phyloP scores from a whole-genome alignment of 1,284 basidiomycete species.

The Porodaedalea pini region DNA sequence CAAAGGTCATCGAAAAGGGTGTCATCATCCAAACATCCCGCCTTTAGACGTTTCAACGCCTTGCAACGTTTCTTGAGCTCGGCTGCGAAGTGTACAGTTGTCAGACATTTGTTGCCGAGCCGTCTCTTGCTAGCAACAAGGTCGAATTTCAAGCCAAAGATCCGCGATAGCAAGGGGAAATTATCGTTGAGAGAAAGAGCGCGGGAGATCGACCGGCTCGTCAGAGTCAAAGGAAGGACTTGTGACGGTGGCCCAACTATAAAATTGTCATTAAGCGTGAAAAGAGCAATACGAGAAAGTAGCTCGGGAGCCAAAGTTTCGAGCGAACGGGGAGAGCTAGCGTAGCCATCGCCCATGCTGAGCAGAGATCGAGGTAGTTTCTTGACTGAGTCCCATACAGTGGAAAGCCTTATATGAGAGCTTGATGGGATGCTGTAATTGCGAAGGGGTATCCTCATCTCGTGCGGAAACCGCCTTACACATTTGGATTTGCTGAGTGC shows the following conservation, averaged over 20 bases:
- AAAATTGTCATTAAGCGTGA: background rate
- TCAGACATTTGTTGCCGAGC: background rate
- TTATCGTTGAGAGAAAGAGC: conserved; percentile 4
- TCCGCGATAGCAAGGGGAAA: background rate
- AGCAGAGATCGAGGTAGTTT: too few relatives aligned
- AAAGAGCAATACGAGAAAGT: conserved; percentile 8
- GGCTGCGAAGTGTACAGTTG: background rate
- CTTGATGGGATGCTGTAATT: too few relatives aligned
- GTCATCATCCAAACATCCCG: background rate
- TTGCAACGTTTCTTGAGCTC: conserved; percentile 6
- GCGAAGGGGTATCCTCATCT: too few relatives aligned
- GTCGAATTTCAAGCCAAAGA: conserved; percentile 13
- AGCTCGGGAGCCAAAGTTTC: conserved; percentile 7
- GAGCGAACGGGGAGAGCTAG: background rate
- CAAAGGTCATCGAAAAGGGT: conserved; percentile 7
- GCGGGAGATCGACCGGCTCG: background rate
- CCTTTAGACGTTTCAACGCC: conserved; percentile 2
- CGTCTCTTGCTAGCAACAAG: background rate
- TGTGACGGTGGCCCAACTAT: background rate
- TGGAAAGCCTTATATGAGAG: too few relatives aligned
- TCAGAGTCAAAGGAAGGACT: conserved; percentile 3
- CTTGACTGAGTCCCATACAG: too few relatives aligned
- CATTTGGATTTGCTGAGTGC: too few relatives aligned
- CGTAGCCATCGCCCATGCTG: too few relatives aligned
- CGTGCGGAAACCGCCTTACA: too few relatives aligned